Base-by-base conservation (phyloP, 2,329 filamentous ascomycete species). In the Plectosphaerella sp. region DNA sequence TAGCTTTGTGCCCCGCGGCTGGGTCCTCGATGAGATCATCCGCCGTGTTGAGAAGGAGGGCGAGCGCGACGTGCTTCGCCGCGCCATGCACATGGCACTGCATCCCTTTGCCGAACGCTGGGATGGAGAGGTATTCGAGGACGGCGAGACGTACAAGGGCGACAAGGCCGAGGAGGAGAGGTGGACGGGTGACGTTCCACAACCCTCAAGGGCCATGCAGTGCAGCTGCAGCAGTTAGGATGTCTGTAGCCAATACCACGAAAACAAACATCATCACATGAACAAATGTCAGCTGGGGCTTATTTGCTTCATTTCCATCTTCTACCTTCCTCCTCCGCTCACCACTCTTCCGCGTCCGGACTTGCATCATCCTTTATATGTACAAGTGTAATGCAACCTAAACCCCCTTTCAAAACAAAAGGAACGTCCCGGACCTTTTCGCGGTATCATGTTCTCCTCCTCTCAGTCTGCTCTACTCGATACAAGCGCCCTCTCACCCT, bases 11-110 rank as follows among this genome's bases (percentile, higher is more conserved):
- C 91, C 94, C 0, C 82, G 91, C 46, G 86, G 88, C 16, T 99
- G 93, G 92, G 83, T 99, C 49, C 76, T 99, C 18, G 93, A 97
- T 66, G 94, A 99, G 69, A 68, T 99, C 14, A 97, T 99, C 59
- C 83, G 88, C 45, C 82, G 90, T 10, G 92, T 97, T 0, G 91
- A 97, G 69, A 89, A 89, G 66, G 84, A 86, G 49, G 83, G 85
- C 3, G 92, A 99, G 63, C 78, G 89, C 51, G 86, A 91, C 9
- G 85, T 97, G 36, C 68, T 99, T 45, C 76, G 82, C 12, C 78
- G 86, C 28, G 78, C 94, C 22, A 90, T 96, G 86, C 82, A 90
- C 45, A 88, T 97, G 85, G 83, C 86, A 3, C 72, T 93, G 41
- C 77, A 90, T 61, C 94, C 94, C 0, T 99, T 97, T 62, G 79